These are phyloP conservation scores for Pseudozyma thailandica DNA, from an alignment of 1,284 basidiomycete species.

Conservation along the genomic window DNA sequence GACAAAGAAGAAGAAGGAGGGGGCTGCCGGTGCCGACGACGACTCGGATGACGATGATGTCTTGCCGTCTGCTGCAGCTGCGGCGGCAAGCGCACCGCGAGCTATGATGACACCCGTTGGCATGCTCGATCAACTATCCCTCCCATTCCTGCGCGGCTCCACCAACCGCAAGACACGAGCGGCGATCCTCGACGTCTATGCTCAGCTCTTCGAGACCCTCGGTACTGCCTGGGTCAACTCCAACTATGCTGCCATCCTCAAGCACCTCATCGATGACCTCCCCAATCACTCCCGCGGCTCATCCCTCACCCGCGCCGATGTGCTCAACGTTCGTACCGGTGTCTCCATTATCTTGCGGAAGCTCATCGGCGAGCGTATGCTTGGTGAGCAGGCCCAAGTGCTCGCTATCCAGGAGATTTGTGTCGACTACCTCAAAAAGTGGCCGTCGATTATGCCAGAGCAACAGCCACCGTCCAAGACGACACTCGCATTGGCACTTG, in stretches of 20 bases:
- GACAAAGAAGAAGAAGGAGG: constrained; percentile 72
- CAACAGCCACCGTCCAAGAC: constrained; percentile 78
- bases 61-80: constrained; percentile 57
- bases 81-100: constrained; percentile 75
- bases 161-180: constrained; percentile 77
- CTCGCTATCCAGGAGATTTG: constrained; percentile 87
- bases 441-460: constrained; percentile 91
- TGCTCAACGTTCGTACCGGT: constrained; percentile 78
- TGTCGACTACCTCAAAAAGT: constrained; percentile 82
- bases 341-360: constrained; percentile 83
- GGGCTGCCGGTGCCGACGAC: constrained; percentile 19
- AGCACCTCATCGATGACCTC: constrained; percentile 80
- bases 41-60: constrained; percentile 72
- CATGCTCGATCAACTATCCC: constrained; percentile 83
- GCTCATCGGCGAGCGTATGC: constrained; percentile 84
- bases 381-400: constrained; percentile 89
- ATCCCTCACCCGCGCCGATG: constrained; percentile 71
- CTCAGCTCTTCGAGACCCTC: constrained; percentile 79
- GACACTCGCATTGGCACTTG: constrained; percentile 80
- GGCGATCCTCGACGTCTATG: constrained; percentile 90
- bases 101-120: constrained; percentile 80
- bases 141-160: constrained; percentile 80
- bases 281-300: constrained; percentile 66
- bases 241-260: constrained; percentile 82
- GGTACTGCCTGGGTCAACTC: constrained; percentile 82